phyloP scores from a whole-genome alignment of 129 eudicot species.

The Rutidosis leptorrhynchoides region DNA sequence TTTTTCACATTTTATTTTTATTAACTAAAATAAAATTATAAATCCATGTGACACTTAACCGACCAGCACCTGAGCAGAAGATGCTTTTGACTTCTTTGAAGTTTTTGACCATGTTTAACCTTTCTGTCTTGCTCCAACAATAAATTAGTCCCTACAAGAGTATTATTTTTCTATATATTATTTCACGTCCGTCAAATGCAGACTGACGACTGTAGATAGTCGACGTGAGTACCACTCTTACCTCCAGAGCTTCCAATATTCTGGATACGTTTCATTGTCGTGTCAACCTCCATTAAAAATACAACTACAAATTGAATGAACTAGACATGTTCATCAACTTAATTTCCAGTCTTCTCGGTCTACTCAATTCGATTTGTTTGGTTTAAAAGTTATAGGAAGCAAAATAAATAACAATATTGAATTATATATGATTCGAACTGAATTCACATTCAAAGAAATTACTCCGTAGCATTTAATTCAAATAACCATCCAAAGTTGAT shows the following conservation, averaged over 20 bases:
- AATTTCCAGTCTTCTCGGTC: no score
- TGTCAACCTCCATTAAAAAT: constrained; percentile 11
- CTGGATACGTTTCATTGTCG: constrained; percentile 13
- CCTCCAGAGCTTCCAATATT: neutral
- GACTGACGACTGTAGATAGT: constrained; percentile 28
- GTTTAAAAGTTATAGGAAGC: no score
- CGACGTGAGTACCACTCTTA: constrained; percentile 28
- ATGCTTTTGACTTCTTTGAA: neutral
- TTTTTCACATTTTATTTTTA: no score
- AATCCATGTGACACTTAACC: neutral
- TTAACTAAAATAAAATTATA: neutral
- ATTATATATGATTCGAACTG: no score
- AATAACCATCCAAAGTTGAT: no score
- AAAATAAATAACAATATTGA: no score
- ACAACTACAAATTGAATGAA: no score
- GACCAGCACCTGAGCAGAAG: neutral
- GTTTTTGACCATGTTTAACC: neutral
- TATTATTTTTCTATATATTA: no score
- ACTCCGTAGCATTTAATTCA: no score
- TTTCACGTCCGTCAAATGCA: constrained; percentile 16
- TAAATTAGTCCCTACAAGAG: neutral
- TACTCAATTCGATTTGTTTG: no score
- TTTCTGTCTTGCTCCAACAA: constrained; percentile 3
- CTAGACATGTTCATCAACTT: no score
- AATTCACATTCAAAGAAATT: no score